Conservation (phyloP, 1,284 basidiomycete genomes). For the Xanthoconium separans region DNA sequence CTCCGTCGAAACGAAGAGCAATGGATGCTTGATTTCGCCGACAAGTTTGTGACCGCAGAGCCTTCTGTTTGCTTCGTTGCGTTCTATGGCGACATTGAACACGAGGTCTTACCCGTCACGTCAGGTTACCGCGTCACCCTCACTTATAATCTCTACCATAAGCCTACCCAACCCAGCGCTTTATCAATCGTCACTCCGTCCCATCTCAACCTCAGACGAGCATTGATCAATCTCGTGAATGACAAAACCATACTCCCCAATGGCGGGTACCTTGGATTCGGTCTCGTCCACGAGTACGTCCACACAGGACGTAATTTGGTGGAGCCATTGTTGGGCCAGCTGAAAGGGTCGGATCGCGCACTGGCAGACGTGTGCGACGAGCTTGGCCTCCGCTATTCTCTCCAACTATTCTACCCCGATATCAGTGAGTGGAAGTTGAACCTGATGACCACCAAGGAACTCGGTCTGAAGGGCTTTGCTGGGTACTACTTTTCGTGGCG, state of each 20-base stretch:
- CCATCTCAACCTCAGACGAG: neutral
- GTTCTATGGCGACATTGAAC: slow-evolving; percentile 39
- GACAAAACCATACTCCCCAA: slow-evolving; percentile 24
- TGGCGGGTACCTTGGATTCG: slow-evolving; percentile 9
- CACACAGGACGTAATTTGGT: neutral
- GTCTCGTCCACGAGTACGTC: neutral
- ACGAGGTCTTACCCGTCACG: slow-evolving; percentile 40
- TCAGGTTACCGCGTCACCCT: slow-evolving; percentile 14
- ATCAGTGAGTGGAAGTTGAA: neutral
- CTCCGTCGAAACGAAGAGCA: slow-evolving; percentile 31
- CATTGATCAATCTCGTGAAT: slow-evolving; percentile 34
- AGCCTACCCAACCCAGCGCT: slow-evolving; percentile 6
- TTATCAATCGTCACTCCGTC: neutral
- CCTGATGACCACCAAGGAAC: slow-evolving; percentile 20
- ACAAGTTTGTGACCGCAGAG: slow-evolving; percentile 2
- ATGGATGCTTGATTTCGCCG: slow-evolving; percentile 16
- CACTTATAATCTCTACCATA: slow-evolving; percentile 38
- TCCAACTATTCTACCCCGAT: slow-evolving; percentile 4
- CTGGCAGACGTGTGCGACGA: slow-evolving; percentile 20
- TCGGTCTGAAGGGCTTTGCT: neutral
- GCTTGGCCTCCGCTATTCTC: neutral
- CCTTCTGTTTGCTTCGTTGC: slow-evolving; percentile 31
- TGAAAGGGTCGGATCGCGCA: slow-evolving; percentile 38
- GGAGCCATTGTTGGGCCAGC: slow-evolving; percentile 1
- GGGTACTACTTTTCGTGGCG: neutral